Conservation (phyloP, 148 eudicot genomes). For the Linanthus parryae region DNA sequence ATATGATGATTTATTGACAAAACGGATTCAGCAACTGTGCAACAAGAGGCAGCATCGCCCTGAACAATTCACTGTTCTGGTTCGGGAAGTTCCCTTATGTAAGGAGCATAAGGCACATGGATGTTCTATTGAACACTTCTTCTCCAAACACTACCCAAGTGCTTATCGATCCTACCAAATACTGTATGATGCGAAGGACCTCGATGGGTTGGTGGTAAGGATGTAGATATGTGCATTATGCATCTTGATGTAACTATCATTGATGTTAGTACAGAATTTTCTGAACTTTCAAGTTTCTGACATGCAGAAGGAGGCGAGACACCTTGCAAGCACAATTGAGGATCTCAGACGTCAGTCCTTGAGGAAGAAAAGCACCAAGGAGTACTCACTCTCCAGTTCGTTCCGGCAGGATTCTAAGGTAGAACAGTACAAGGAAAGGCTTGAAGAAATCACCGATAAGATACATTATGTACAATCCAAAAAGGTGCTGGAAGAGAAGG, state of each 20-base stretch:
- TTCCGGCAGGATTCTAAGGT: conserved; percentile 36
- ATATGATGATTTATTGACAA: conserved; percentile 42
- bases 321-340: conserved; percentile 40
- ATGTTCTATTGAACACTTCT: conserved; percentile 72
- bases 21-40: conserved; percentile 55
- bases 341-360: conserved; percentile 29
- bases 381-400: conserved; percentile 25
- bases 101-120: conserved; percentile 53
- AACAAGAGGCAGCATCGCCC: conserved; percentile 54
- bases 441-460: conserved; percentile 35
- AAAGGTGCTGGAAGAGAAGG: conserved; percentile 50
- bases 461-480: conserved; percentile 35
- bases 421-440: conserved; percentile 39
- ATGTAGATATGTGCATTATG: not conserved
- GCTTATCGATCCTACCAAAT: conserved; percentile 64
- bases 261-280: too few species aligned
- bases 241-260: not conserved
- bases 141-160: conserved; percentile 60
- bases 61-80: conserved; percentile 74
- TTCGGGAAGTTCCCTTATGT: conserved; percentile 78
- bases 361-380: conserved; percentile 14
- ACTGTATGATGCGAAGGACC: conserved; percentile 60
- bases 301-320: conserved; percentile 45
- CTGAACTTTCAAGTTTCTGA: not conserved
- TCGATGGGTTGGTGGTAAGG: conserved; percentile 52